Conservation (phyloP, 2,329 filamentous ascomycete species). For the Esteya vermicola region DNA sequence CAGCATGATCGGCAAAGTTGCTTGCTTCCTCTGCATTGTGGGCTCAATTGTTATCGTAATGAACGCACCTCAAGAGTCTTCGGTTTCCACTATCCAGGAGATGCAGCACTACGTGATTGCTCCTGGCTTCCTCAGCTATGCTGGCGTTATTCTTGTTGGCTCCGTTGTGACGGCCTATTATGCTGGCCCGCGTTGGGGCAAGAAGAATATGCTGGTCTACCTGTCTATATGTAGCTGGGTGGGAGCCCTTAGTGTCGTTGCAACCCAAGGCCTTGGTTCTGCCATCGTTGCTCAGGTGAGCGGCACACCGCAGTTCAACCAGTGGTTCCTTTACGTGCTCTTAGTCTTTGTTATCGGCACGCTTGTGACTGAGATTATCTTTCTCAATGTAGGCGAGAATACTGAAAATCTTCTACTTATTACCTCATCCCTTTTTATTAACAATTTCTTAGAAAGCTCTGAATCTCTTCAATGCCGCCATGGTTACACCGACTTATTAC, state of each 20-base stretch:
- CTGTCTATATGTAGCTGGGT: conserved; percentile 92
- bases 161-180: conserved; percentile 61
- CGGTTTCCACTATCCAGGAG: conserved; percentile 76
- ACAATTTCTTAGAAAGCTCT: conserved; percentile 98
- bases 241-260: conserved; percentile 85
- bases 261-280: conserved; percentile 82
- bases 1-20: conserved; percentile 90
- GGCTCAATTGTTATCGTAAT: conserved; percentile 88
- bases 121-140: conserved; percentile 74
- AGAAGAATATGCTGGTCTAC: conserved; percentile 96
- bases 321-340: conserved; percentile 92
- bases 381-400: conserved; percentile 63
- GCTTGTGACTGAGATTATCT: conserved; percentile 85
- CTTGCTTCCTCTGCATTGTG: conserved; percentile 88
- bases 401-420: background rate
- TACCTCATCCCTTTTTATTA: conserved; percentile 7
- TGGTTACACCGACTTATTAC: conserved; percentile 97
- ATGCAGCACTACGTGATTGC: conserved; percentile 81
- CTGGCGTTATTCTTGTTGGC: conserved; percentile 67
- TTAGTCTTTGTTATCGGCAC: conserved; percentile 85
- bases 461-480: conserved; percentile 89
- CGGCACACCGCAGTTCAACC: conserved; percentile 79
- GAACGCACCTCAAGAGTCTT: conserved; percentile 78
- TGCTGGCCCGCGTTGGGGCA: conserved; percentile 77
- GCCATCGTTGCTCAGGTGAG: conserved; percentile 78